A percentile compares a stretch with the other conserved stretches of the same genome.
Evolutionary conservation across 1,139 yeast genomes (phyloP).

Genomic region (Nakaseomyces sp.): DNA sequence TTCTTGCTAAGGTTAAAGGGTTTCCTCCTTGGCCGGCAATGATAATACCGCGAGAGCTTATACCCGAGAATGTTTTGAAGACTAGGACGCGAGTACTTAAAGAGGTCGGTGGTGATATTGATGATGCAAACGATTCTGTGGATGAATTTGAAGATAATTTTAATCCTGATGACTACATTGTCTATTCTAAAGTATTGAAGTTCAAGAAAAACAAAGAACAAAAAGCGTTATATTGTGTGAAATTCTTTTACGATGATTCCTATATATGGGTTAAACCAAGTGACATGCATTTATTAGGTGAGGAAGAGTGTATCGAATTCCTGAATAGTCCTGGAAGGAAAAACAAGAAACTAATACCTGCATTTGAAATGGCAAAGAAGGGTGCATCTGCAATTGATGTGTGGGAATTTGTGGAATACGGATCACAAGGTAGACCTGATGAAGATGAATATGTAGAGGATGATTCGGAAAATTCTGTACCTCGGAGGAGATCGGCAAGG

Average conservation of each 20-base stretch:
- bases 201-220: conserved; percentile 20
- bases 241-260: conserved; percentile 30
- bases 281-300: conserved; percentile 18
- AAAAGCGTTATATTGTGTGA: conserved; percentile 25
- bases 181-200: conserved; percentile 21
- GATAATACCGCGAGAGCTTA: conserved; percentile 49
- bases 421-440: conserved; percentile 24
- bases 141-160: conserved; percentile 18
- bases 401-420: conserved; percentile 31
- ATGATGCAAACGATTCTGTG: conserved; percentile 19
- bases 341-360: conserved; percentile 27
- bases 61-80: conserved; percentile 46
- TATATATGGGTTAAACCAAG: conserved; percentile 28
- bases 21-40: conserved; percentile 80
- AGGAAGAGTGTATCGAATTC: conserved; percentile 24
- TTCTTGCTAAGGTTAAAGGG: conserved; percentile 67
- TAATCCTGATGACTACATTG: conserved; percentile 20
- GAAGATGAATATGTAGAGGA: conserved; percentile 14
- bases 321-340: conserved; percentile 15
- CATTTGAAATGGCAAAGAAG: conserved; percentile 28
- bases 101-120: conserved; percentile 19
- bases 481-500: conserved; percentile 8
- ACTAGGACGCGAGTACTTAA: conserved; percentile 35
- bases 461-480: conserved; percentile 7
- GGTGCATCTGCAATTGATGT: conserved; percentile 25